A percentile compares a stretch with the other conserved stretches of the same genome.
Conservation (phyloP, 805 yeast species). For the Monosporozyma siamensis region DNA sequence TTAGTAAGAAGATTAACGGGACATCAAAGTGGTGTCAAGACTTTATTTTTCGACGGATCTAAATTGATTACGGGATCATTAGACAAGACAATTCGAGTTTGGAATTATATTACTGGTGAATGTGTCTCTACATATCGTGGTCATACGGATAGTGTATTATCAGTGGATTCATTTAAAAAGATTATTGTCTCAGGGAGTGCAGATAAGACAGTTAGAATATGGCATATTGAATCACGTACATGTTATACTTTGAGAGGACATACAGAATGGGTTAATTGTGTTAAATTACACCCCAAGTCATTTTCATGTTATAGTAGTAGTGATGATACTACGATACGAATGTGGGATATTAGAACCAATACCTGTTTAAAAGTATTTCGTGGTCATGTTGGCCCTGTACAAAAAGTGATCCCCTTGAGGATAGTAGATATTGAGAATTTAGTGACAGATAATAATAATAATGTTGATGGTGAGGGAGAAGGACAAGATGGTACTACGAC, state of each 20-base stretch:
- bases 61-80: constrained; percentile 88
- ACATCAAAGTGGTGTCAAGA: constrained; percentile 81
- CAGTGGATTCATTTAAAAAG: constrained; percentile 73
- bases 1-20: constrained; percentile 71
- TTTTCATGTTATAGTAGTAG: constrained; percentile 76
- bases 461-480: too few relatives aligned
- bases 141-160: constrained; percentile 75
- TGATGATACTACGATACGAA: constrained; percentile 84
- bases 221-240: constrained; percentile 92
- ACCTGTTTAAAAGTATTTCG: constrained; percentile 67
- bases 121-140: constrained; percentile 92
- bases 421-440: constrained; percentile 54
- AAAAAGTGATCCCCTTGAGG: constrained; percentile 78
- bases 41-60: constrained; percentile 77
- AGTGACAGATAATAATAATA: constrained; percentile 31
- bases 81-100: constrained; percentile 85
- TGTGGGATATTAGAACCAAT: constrained; percentile 88
- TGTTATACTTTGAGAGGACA: constrained; percentile 93
- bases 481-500: too few relatives aligned
- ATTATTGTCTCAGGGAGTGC: constrained; percentile 90
- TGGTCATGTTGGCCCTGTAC: constrained; percentile 93
- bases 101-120: constrained; percentile 93
- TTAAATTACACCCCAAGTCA: constrained; percentile 72
- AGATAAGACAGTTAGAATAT: constrained; percentile 83
- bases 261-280: constrained; percentile 84